Conservation (phyloP, 2,329 filamentous ascomycete genomes). For the Coleophoma cylindrospora region DNA sequence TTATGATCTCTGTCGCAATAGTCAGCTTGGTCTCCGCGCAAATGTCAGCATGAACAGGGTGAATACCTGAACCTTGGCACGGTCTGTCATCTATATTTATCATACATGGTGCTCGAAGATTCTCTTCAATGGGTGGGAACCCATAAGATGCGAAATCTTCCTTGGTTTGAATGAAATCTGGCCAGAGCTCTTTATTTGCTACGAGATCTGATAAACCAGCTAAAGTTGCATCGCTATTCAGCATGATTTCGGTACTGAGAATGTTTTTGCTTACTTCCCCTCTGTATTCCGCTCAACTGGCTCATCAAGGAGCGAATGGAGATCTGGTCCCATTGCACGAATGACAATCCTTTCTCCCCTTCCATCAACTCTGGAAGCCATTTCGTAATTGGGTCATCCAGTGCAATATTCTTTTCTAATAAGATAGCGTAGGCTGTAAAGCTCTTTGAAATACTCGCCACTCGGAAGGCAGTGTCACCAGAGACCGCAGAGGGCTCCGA, state of each 20-base stretch:
- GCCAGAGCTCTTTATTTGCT: too few species aligned
- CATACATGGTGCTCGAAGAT: background rate
- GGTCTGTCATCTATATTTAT: background rate
- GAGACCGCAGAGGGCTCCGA: background rate
- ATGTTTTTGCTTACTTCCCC: background rate
- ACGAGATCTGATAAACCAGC: too few species aligned
- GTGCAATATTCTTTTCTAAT: slow-evolving; percentile 20
- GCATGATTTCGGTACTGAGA: background rate
- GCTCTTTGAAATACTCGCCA: slow-evolving; percentile 37
- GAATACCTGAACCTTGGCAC: background rate
- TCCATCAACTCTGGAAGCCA: slow-evolving; percentile 31
- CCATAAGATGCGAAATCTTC: background rate
- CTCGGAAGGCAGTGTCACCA: slow-evolving; percentile 29
- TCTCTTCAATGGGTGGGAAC: background rate
- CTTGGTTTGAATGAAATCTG: background rate
- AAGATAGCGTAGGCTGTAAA: slow-evolving; percentile 35
- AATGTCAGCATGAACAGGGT: background rate
- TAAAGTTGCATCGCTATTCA: too few species aligned
- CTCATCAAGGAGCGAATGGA: background rate
- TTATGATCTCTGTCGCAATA: background rate
- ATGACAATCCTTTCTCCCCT: background rate
- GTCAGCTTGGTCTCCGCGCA: background rate
- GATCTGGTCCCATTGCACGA: background rate
- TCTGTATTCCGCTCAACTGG: background rate
- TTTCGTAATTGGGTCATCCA: slow-evolving; percentile 32